A percentile compares a stretch with the other conserved stretches of the same genome.
phyloP scores from a whole-genome alignment of 2,329 filamentous ascomycete genomes.

The Stromatinia cepivora region DNA sequence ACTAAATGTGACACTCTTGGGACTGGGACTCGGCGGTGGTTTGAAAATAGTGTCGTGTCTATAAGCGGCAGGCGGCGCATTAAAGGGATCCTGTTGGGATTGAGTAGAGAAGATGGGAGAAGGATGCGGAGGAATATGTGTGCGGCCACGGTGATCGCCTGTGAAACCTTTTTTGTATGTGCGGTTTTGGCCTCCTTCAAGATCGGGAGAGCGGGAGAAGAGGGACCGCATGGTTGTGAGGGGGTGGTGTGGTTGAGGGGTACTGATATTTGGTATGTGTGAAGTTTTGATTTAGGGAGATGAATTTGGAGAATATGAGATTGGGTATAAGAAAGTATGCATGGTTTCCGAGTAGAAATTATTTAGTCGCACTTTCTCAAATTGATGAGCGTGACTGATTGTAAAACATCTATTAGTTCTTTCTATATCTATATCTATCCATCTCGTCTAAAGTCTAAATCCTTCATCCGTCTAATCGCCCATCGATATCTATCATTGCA shows the following conservation, averaged over 20 bases:
- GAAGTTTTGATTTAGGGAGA: neutral
- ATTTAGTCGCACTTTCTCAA: slow-evolving; percentile 11
- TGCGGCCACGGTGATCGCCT: slow-evolving; percentile 14
- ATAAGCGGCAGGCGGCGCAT: accelerated
- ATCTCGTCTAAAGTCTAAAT: slow-evolving; percentile 9
- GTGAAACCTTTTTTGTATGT: slow-evolving; percentile 7
- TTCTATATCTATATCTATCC: slow-evolving; percentile 20
- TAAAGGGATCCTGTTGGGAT: neutral
- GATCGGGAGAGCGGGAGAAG: slow-evolving; percentile 11
- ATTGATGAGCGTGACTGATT: slow-evolving; percentile 1
- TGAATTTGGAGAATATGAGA: neutral
- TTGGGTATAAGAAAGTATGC: neutral
- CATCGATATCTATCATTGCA: neutral
- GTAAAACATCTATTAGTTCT: slow-evolving; percentile 22
- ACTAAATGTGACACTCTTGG: neutral
- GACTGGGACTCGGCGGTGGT: neutral
- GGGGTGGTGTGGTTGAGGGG: neutral
- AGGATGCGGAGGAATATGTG: neutral
- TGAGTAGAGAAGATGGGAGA: neutral
- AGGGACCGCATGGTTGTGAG: neutral
- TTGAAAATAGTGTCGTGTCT: slow-evolving; percentile 12
- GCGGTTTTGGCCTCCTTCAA: slow-evolving; percentile 8
- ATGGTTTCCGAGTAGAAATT: too few relatives aligned
- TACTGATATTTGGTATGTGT: neutral
- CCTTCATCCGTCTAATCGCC: slow-evolving; percentile 19